phyloP scores from a whole-genome alignment of 2,329 filamentous ascomycete genomes.

The Alternaria sp. region DNA sequence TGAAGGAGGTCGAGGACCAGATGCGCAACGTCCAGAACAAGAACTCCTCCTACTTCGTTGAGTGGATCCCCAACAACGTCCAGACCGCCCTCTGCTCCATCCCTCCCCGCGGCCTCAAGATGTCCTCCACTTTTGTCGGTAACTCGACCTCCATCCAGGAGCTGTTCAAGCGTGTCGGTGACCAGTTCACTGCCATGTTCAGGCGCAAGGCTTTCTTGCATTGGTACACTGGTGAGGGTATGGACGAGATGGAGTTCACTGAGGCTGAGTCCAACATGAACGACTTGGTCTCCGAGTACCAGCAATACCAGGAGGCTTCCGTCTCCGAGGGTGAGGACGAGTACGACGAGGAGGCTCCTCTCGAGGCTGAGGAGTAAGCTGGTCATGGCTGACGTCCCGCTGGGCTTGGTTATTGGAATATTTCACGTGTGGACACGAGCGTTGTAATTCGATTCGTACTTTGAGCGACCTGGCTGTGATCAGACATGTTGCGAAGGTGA shows the following conservation, averaged over 20 bases:
- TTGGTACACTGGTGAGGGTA: conserved; percentile 99
- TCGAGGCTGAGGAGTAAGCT: conserved; percentile 70
- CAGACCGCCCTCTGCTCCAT: conserved; percentile 99
- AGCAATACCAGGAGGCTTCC: conserved; percentile 99
- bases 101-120: conserved; percentile 95
- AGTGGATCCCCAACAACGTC: conserved; percentile 99
- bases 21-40: conserved; percentile 99
- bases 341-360: conserved; percentile 82
- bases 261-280: conserved; percentile 99
- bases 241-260: conserved; percentile 99
- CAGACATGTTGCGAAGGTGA: neutral
- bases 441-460: conserved; percentile 35
- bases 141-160: conserved; percentile 99
- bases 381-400: conserved; percentile 21
- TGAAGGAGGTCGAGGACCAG: conserved; percentile 99
- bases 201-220: conserved; percentile 99
- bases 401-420: conserved; percentile 25
- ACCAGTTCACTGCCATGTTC: conserved; percentile 99
- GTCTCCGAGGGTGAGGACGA: conserved; percentile 98
- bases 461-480: conserved; percentile 30
- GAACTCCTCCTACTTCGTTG: conserved; percentile 99
- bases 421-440: conserved; percentile 16
- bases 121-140: conserved; percentile 98
- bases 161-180: conserved; percentile 99
- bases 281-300: conserved; percentile 98